Percentiles rank a stretch among this genome's conserved stretches.
Conservation (phyloP, 2,329 filamentous ascomycete species). For the Verticillium nonalfalfae region DNA sequence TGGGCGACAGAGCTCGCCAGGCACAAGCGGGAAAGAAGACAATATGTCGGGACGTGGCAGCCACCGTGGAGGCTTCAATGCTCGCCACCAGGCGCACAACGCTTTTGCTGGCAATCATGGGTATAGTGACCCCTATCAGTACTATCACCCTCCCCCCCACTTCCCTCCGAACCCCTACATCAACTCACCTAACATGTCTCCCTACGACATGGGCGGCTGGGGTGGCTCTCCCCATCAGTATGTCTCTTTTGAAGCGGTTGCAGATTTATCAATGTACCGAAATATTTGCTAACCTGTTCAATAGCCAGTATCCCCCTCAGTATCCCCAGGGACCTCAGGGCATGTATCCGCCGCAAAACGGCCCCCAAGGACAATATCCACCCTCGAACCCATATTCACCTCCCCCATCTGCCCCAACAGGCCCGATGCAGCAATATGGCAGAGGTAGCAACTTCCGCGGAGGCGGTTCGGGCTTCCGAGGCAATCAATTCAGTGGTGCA, state of each 20-base stretch:
- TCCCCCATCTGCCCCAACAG: constrained; percentile 50
- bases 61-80: constrained; percentile 20
- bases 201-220: constrained; percentile 52
- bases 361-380: constrained; percentile 49
- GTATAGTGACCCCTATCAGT: constrained; percentile 31
- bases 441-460: constrained; percentile 41
- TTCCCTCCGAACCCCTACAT: constrained; percentile 48
- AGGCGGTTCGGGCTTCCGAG: constrained; percentile 47
- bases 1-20: constrained; percentile 16
- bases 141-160: constrained; percentile 54
- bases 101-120: constrained; percentile 25
- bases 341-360: constrained; percentile 44
- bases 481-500: constrained; percentile 45
- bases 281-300: constrained; percentile 10
- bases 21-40: constrained; percentile 26
- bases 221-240: constrained; percentile 28
- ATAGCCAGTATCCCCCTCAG: constrained; percentile 56
- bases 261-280: background rate
- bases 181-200: constrained; percentile 57
- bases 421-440: constrained; percentile 48
- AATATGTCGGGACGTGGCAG: constrained; percentile 24
- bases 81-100: constrained; percentile 25
- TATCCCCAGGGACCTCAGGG: constrained; percentile 51
- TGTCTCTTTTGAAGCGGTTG: background rate
- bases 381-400: constrained; percentile 39